A percentile compares a stretch with the other conserved stretches of the same genome.
Evolutionary conservation across 2,329 filamentous ascomycete species (phyloP).

Genomic region (Arachnomyces sp.): DNA sequence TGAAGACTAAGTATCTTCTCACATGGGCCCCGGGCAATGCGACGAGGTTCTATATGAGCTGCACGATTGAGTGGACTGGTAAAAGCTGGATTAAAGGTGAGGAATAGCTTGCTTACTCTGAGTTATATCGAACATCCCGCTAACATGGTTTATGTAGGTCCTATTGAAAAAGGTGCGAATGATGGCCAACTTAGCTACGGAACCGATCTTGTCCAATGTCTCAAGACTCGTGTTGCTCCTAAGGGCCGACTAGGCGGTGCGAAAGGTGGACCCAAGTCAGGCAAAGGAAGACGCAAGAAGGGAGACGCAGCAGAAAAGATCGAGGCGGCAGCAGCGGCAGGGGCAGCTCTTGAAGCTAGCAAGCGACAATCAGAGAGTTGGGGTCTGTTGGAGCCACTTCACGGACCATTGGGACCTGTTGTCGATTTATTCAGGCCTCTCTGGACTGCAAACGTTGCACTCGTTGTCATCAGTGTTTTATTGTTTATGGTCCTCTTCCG

Average conservation of each 20-base stretch:
- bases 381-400: conserved; percentile 75
- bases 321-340: conserved; percentile 38
- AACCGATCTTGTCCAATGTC: conserved; percentile 65
- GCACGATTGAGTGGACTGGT: conserved; percentile 87
- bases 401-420: conserved; percentile 60
- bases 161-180: conserved; percentile 91
- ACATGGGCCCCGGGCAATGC: conserved; percentile 83
- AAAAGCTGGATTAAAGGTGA: conserved; percentile 97
- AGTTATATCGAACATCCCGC: conserved; percentile 8
- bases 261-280: conserved; percentile 43
- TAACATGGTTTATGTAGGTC: conserved; percentile 49
- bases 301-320: conserved; percentile 33
- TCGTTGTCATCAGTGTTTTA: conserved; percentile 64
- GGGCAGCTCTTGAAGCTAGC: conserved; percentile 32
- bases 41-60: conserved; percentile 80
- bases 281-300: conserved; percentile 54
- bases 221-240: conserved; percentile 64
- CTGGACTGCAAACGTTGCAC: conserved; percentile 67
- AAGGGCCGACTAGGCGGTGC: conserved; percentile 47
- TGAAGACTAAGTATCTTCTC: conserved; percentile 90
- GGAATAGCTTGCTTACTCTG: conserved; percentile 16
- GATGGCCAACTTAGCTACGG: conserved; percentile 81
- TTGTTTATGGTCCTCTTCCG: conserved; percentile 68
- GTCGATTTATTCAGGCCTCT: conserved; percentile 61
- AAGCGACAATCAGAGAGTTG: conserved; percentile 48